Conservation (phyloP, 2,329 filamentous ascomycete genomes). For the Cordyceps tenuipes region DNA sequence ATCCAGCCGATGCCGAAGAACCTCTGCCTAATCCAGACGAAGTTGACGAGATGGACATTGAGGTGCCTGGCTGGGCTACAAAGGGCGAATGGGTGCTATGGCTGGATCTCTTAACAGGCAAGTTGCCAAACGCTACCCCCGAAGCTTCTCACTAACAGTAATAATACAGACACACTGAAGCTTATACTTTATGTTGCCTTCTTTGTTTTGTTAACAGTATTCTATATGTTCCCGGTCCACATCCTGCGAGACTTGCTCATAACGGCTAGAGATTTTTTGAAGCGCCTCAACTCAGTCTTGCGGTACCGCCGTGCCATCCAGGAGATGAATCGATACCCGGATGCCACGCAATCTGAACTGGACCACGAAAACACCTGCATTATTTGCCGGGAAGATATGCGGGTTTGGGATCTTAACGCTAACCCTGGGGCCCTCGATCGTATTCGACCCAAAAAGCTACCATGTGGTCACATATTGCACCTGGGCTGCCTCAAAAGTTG, state of each 20-base stretch:
- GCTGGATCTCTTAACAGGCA: slow-evolving; percentile 75
- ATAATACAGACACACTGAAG: slow-evolving; percentile 72
- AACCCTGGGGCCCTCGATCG: slow-evolving; percentile 69
- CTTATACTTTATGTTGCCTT: slow-evolving; percentile 83
- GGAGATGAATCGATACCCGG: slow-evolving; percentile 91
- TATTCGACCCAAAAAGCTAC: slow-evolving; percentile 85
- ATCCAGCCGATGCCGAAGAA: slow-evolving; percentile 40
- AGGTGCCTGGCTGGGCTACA: slow-evolving; percentile 91
- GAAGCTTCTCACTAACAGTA: slow-evolving; percentile 13
- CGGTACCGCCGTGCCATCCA: slow-evolving; percentile 85
- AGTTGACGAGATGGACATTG: slow-evolving; percentile 86
- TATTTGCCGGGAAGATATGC: slow-evolving; percentile 95
- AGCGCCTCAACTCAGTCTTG: slow-evolving; percentile 79
- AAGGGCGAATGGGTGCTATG: slow-evolving; percentile 91
- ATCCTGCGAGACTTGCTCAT: slow-evolving; percentile 94
- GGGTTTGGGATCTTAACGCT: slow-evolving; percentile 55
- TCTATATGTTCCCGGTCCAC: slow-evolving; percentile 93
- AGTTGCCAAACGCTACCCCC: slow-evolving; percentile 20
- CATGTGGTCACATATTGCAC: slow-evolving; percentile 91
- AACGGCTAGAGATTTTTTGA: slow-evolving; percentile 84
- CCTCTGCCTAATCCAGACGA: slow-evolving; percentile 60
- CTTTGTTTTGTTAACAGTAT: slow-evolving; percentile 85
- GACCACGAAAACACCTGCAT: slow-evolving; percentile 87
- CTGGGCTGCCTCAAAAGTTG: slow-evolving; percentile 92
- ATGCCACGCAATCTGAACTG: slow-evolving; percentile 82